Percentiles rank a stretch among this genome's conserved stretches.
Evolutionary conservation across 768 basidiomycete genomes (phyloP).

Genomic region (Mycena capillaripes): DNA sequence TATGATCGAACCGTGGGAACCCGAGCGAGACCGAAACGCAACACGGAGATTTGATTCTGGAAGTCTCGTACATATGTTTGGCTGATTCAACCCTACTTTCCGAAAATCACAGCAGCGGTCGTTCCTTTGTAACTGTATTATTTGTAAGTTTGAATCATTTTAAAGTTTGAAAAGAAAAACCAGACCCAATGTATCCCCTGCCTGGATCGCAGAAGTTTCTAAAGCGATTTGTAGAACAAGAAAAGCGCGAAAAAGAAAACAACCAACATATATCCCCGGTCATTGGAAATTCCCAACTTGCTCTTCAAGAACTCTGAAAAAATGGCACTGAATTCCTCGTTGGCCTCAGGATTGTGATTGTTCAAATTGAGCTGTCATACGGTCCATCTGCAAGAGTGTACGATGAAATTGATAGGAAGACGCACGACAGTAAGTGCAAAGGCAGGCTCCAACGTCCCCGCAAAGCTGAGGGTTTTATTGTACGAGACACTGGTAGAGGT

Average conservation of each 20-base stretch:
- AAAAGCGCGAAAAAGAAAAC: neutral
- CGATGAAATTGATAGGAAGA: conserved; percentile 13
- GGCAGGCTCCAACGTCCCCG: conserved; percentile 64
- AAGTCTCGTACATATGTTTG: too few species aligned
- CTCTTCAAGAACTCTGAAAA: conserved; percentile 54
- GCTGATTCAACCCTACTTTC: too few species aligned
- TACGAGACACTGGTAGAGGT: conserved; percentile 67
- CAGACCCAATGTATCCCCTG: conserved; percentile 33
- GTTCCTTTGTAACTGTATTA: conserved; percentile 32
- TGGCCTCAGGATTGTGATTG: conserved; percentile 62
- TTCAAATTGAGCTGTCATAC: conserved; percentile 70
- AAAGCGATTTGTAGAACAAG: neutral
- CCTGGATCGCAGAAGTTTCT: conserved; percentile 41
- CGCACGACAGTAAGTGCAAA: conserved; percentile 71
- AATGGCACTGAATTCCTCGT: conserved; percentile 66
- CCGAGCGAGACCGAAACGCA: too few species aligned
- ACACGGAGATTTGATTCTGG: too few species aligned
- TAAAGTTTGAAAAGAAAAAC: conserved; percentile 16
- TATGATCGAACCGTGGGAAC: too few species aligned
- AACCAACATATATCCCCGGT: conserved; percentile 59
- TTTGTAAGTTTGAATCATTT: neutral
- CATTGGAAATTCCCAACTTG: conserved; percentile 50
- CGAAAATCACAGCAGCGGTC: conserved; percentile 37
- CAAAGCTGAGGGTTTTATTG: conserved; percentile 67
- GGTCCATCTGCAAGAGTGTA: conserved; percentile 44